Evolutionary conservation across 768 basidiomycete genomes (phyloP), one percentile per base, ranked within the genome.

Genomic region (Xerocomellus amylosporus): DNA sequence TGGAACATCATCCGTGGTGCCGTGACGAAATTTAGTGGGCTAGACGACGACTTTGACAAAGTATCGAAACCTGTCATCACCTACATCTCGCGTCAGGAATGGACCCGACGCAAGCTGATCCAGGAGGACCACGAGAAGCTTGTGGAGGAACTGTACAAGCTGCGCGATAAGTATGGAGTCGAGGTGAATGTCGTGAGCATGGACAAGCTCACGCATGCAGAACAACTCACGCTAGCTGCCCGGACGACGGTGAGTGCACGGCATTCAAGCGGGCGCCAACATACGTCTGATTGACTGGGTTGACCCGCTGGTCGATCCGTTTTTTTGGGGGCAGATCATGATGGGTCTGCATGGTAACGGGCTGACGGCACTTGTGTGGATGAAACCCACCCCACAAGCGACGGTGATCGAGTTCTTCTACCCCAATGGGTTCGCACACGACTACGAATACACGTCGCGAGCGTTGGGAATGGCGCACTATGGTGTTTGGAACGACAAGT

Each of bases 281-380:
- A 34, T 8, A 19, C 9, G 9, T 46, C 43, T 48, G 10, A 56
- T 22, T 31, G 15, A 47, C 26, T 17, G 28, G 20, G 19, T 22
- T 31, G n/a, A 26, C 13, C 5, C 24, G 2, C 5, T 30, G 22
- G 5, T 30, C 20, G 14, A 15, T 38, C 5, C 4, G 2, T 12
- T 41, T 12, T 36, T n/a, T 12, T 19, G 33, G n/a, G 9, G 28
- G 7, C 56, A 96, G 93, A 91, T 96, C 63, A 81, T 96, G 86
- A 87, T 95, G 81, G 93, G 93, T 53, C 88, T 96, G 15, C 93
- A 96, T 63, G 93, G 94, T 10, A 96, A 97, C 65, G 94, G 91
- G 31, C 69, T 97, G 37, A 95, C 93, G 0, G 80, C 90, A 28
- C 79, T 95, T 1, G 67, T 97, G 5, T 97, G 93, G 93, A 97